A percentile compares a stretch with the other conserved stretches of the same genome.
phyloP scores from a whole-genome alignment of 2,329 filamentous ascomycete species.

The Beauveria scarabaeidicola region DNA sequence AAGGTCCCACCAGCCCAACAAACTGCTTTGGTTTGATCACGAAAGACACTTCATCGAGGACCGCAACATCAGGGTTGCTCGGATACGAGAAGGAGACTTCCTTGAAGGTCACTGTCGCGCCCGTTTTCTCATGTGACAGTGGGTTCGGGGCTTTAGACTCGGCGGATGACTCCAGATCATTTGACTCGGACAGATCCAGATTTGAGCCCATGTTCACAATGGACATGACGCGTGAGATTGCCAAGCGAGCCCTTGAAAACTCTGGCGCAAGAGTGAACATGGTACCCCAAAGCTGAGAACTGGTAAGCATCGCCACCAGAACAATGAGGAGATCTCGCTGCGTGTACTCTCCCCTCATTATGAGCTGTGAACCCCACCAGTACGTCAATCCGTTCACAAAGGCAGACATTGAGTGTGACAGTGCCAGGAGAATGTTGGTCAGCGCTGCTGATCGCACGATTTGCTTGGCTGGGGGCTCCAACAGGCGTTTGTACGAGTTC shows the following conservation, averaged over 20 bases:
- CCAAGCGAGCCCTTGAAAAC: neutral
- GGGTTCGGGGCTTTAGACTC: slow-evolving; percentile 17
- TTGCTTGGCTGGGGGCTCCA: slow-evolving; percentile 15
- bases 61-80: slow-evolving; percentile 43
- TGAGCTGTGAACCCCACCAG: slow-evolving; percentile 4
- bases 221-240: neutral
- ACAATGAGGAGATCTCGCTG: neutral
- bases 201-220: neutral
- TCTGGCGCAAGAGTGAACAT: slow-evolving; percentile 6
- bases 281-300: slow-evolving; percentile 1
- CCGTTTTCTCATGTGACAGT: slow-evolving; percentile 20
- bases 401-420: neutral
- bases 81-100: slow-evolving; percentile 54
- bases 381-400: slow-evolving; percentile 1
- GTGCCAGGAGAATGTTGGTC: neutral
- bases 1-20: slow-evolving; percentile 36
- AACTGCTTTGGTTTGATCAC: slow-evolving; percentile 30
- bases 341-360: slow-evolving; percentile 2
- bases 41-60: slow-evolving; percentile 33
- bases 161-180: neutral
- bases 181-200: neutral
- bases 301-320: neutral
- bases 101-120: slow-evolving; percentile 39
- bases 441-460: slow-evolving; percentile 10
- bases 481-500: slow-evolving; percentile 26